Conservation (phyloP, 768 basidiomycete species). For the Phaeotremella fagi region DNA sequence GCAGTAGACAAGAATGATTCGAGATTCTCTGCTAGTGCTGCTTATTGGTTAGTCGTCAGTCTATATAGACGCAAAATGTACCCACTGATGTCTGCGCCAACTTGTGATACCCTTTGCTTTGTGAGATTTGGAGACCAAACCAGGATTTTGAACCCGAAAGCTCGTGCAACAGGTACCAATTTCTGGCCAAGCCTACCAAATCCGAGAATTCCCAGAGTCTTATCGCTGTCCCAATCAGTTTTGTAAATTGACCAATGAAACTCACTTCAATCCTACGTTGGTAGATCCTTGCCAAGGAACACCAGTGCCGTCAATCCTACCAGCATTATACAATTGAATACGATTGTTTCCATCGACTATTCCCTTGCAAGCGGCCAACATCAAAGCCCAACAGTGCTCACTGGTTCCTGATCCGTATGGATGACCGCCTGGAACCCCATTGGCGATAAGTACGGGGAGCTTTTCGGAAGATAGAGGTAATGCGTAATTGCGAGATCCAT, state of each 20-base stretch:
- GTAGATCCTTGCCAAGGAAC: not conserved
- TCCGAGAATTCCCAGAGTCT: slow-evolving; percentile 61
- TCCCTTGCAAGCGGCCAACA: not conserved
- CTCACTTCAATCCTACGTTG: not conserved
- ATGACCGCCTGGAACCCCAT: slow-evolving; percentile 76
- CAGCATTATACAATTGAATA: not conserved
- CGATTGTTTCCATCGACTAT: not conserved
- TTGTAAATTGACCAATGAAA: too few species aligned
- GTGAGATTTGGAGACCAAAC: slow-evolving; percentile 67
- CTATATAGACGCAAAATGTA: too few species aligned
- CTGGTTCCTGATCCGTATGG: slow-evolving; percentile 64
- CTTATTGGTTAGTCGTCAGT: too few species aligned
- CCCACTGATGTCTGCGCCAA: not conserved
- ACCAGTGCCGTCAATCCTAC: not conserved
- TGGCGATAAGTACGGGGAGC: slow-evolving; percentile 38
- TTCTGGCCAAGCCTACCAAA: slow-evolving; percentile 57
- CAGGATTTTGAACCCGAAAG: slow-evolving; percentile 59
- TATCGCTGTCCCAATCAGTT: too few species aligned
- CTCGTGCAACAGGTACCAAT: slow-evolving; percentile 54
- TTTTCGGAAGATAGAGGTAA: not conserved
- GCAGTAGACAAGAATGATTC: not conserved
- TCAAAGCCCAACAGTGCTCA: not conserved
- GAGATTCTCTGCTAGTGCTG: not conserved
- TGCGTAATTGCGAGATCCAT: slow-evolving; percentile 52
- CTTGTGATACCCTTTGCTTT: slow-evolving; percentile 42